A percentile compares a stretch with the other conserved stretches of the same genome.
These are phyloP conservation scores for Colletotrichum phormii DNA, from an alignment of 2,329 filamentous ascomycete genomes.

Conservation along the genomic window DNA sequence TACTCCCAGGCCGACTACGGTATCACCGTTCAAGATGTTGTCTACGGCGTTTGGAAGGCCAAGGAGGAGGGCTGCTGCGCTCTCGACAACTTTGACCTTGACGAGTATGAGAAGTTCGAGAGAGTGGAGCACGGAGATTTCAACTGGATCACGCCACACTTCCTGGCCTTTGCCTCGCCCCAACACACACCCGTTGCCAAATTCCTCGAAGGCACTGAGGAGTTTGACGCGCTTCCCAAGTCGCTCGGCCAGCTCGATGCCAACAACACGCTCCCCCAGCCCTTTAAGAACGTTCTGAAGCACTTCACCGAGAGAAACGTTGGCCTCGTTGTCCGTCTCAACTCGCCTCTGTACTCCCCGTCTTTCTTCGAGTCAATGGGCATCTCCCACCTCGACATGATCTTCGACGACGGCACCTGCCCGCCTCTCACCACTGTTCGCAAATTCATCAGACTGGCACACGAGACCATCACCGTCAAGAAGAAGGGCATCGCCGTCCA, in stretches of 20 bases:
- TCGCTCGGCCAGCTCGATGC: slow-evolving; percentile 79
- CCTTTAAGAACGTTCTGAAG: slow-evolving; percentile 94
- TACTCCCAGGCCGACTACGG: slow-evolving; percentile 99
- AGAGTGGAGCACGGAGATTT: slow-evolving; percentile 98
- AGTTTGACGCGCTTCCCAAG: slow-evolving; percentile 80
- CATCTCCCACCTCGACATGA: slow-evolving; percentile 98
- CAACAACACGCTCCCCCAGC: slow-evolving; percentile 78
- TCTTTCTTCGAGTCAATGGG: slow-evolving; percentile 97
- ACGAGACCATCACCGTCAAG: slow-evolving; percentile 91
- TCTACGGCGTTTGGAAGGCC: slow-evolving; percentile 98
- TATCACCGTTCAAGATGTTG: slow-evolving; percentile 94
- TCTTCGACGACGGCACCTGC: slow-evolving; percentile 98
- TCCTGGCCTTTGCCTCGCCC: slow-evolving; percentile 95
- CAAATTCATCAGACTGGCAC: slow-evolving; percentile 93
- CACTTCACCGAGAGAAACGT: slow-evolving; percentile 92
- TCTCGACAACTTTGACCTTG: slow-evolving; percentile 92
- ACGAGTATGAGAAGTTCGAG: slow-evolving; percentile 97
- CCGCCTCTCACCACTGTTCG: slow-evolving; percentile 89
- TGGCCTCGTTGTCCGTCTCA: slow-evolving; percentile 92
- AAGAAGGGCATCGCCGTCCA: slow-evolving; percentile 96
- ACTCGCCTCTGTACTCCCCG: slow-evolving; percentile 94
- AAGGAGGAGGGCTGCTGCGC: slow-evolving; percentile 95
- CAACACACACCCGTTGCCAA: slow-evolving; percentile 82
- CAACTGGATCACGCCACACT: slow-evolving; percentile 98
- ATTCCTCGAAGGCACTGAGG: slow-evolving; percentile 77